A percentile compares a stretch with the other conserved stretches of the same genome.
phyloP scores from a whole-genome alignment of 192 early-diverging fungal genomes.

The Pilobolus umbonatus region DNA sequence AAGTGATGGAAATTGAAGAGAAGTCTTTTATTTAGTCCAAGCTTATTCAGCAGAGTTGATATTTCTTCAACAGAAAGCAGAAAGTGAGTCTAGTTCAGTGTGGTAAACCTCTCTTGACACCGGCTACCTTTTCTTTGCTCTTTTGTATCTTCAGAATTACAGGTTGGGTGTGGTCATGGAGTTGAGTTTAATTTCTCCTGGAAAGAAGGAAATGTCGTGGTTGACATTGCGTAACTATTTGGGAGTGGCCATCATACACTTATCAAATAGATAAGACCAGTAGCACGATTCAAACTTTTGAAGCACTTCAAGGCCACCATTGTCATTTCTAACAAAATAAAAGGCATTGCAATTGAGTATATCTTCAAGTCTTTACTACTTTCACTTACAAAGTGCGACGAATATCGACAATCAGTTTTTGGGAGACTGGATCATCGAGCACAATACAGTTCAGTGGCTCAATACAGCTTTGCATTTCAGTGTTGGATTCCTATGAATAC shows the following conservation, averaged over 20 bases:
- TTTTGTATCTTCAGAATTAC: slow-evolving; percentile 2
- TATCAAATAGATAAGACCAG: slow-evolving; percentile 16
- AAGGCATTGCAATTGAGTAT: slow-evolving; percentile 15
- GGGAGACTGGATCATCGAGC: neutral
- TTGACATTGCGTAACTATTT: slow-evolving; percentile 12
- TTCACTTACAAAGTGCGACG: slow-evolving; percentile 13
- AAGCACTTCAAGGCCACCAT: slow-evolving; percentile 12
- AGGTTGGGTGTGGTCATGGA: slow-evolving; percentile 10
- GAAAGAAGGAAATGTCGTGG: slow-evolving; percentile 9
- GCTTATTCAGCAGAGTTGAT: neutral
- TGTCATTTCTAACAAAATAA: slow-evolving; percentile 9
- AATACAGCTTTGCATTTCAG: slow-evolving; percentile 11
- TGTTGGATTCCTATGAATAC: slow-evolving; percentile 11
- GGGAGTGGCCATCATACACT: slow-evolving; percentile 10
- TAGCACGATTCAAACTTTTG: slow-evolving; percentile 17
- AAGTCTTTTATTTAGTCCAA: slow-evolving; percentile 3
- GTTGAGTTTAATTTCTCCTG: slow-evolving; percentile 17
- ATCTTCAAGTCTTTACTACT: slow-evolving; percentile 17
- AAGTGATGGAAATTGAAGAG: neutral
- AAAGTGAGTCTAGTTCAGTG: neutral
- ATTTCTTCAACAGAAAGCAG: neutral
- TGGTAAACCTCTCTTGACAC: neutral
- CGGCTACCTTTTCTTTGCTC: neutral
- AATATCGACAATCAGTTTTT: slow-evolving; percentile 9
- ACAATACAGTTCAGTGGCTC: slow-evolving; percentile 6